Base-by-base conservation (phyloP, 169 alveolate genomes). In the Plasmodium berghei region DNA sequence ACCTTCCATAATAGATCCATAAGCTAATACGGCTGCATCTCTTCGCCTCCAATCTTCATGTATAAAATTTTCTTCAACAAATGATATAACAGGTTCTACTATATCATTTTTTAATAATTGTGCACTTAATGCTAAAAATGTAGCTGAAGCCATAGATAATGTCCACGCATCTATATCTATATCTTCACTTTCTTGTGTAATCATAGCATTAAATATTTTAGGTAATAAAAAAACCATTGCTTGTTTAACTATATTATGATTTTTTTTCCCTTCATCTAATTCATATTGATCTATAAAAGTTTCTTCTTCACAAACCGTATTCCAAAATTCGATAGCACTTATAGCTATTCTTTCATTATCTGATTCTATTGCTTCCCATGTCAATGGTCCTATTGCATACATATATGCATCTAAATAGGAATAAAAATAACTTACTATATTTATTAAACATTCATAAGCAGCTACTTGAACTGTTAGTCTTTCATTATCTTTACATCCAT, bases 71-170 rank as follows among this genome's bases (percentile, higher is more conserved):
- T 92, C 94, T 71, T 95, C 95, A 64, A 97, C 96, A 67, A 96
- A 97, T 56, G 95, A 93, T 22, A 97, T 93, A 55, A 95, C 97
- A 10, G 97, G 96, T 72, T 93, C 96, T 42, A 97, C 93, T 10
- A 97, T 96, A 64, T 95, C 97, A 92, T 97, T 96, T 87, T 93
- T 92, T 55, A 97, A 96, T 59, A 95, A 93, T 89, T 97, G 98
- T 58, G 98, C 96, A 69, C 98, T 95, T 54, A 97, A 92, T 22
- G 97, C 94, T 45, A 97, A 87, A 72, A 98, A 97, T 9, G 96
- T 96, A 26, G 98, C 98, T 20, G 98, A 97, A 10, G 98, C 98
- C 97, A 95, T 96, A 12, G 98, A 96, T 75, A 96, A 94, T 1
- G 98, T 96, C 98, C 98, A 97, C 72, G 97, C 94, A 77, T 95